Evolutionary conservation across 2,329 filamentous ascomycete species (phyloP), one percentile per base, ranked within the genome.

Genomic region (Ophiognomonia clavigignenti-juglandacearum): DNA sequence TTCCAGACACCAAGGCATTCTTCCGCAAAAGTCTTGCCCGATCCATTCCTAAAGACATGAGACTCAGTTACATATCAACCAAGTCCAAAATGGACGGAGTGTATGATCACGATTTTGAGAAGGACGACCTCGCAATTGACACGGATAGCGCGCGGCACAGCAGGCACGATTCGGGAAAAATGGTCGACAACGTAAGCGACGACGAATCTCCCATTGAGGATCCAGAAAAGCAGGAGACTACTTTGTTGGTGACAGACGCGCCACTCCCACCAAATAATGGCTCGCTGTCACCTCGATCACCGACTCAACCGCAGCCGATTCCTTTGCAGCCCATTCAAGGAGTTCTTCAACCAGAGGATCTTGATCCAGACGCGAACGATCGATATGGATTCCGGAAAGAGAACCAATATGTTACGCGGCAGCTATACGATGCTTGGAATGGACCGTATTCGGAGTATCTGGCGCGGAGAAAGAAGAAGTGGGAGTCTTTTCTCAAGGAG

Each of bases 301-400:
- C 37, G 31, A 40, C 34, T 26, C 23, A 22, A 10, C n/a, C 34
- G 11, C 48, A 22, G 18, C 32, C 39, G 39, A 18, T 50, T 2
- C 43, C 52, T 13, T 47, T 50, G n/a, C 52, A 51, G 47, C 62
- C 52, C 29, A 53, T 47, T 40, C 53, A 38, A 31, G 60, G 60
- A 23, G 54, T 61, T 24, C 64, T 63, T 1, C 67, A 72, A 13
- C 64, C 70, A 4, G 71, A 79, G 49, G 75, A 51, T 14, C 43
- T 52, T 13, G 49, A 77, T 20, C 71, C 75, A 5, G 64, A 64
- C 13, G 61, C 65, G 16, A 82, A 90, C 45, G 91, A 96, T 63
- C 80, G 88, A 14, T 96, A 96, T 59, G 92, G 92, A 4, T 97
- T 97, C 70, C 88, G 89, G 55, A 97, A 96, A 64, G 78, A 81